Conservation (phyloP, 768 basidiomycete genomes). For the Rhizopogon rudus region DNA sequence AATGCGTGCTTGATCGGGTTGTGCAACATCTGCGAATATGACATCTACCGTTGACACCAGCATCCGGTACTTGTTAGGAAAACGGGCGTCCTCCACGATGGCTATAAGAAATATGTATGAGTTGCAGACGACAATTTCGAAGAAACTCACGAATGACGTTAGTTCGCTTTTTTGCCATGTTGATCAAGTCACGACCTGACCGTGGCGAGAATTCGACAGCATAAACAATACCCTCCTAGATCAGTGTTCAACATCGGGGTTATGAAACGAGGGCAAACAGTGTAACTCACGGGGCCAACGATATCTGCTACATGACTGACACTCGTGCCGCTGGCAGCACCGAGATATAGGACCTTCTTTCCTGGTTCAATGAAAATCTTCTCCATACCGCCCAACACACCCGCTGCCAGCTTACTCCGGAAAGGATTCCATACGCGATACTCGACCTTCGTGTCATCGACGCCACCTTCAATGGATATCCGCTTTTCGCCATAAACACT, state of each 20-base stretch:
- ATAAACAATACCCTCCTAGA: slow-evolving; percentile 91
- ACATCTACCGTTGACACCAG: slow-evolving; percentile 93
- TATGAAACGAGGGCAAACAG: background rate
- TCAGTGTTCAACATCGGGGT: slow-evolving; percentile 8
- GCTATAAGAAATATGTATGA: slow-evolving; percentile 38
- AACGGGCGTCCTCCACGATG: slow-evolving; percentile 95
- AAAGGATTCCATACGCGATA: slow-evolving; percentile 99
- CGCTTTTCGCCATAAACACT: slow-evolving; percentile 98
- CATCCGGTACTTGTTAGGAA: slow-evolving; percentile 97
- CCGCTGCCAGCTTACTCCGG: slow-evolving; percentile 93
- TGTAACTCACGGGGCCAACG: slow-evolving; percentile 78
- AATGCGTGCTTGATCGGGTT: slow-evolving; percentile 98
- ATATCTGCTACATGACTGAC: slow-evolving; percentile 99
- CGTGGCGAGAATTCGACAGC: slow-evolving; percentile 97
- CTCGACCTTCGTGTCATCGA: slow-evolving; percentile 84
- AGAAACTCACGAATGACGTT: slow-evolving; percentile 88
- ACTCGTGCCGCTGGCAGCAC: slow-evolving; percentile 96
- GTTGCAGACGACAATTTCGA: background rate
- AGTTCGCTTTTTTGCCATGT: slow-evolving; percentile 99
- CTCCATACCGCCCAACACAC: slow-evolving; percentile 93
- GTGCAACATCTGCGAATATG: slow-evolving; percentile 97
- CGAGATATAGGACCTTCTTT: slow-evolving; percentile 94
- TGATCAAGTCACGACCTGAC: slow-evolving; percentile 95
- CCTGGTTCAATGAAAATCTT: slow-evolving; percentile 91
- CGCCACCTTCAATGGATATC: slow-evolving; percentile 75